Conservation (phyloP, 1,139 yeast species). For the Ogataea hybrid region DNA sequence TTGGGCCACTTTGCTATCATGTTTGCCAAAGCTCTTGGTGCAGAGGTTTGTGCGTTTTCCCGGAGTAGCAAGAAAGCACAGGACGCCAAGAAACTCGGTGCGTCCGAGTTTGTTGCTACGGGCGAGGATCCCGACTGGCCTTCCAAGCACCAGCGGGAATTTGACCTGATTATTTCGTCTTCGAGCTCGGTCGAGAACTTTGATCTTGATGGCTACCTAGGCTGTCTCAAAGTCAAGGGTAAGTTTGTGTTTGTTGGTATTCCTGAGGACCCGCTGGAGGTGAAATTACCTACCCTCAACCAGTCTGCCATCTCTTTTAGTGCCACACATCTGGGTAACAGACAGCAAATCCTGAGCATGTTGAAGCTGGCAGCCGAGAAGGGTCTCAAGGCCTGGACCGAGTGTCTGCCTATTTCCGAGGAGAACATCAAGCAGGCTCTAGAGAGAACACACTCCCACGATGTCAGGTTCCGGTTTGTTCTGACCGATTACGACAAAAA, state of each 20-base stretch:
- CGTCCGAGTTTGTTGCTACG: slow-evolving; percentile 51
- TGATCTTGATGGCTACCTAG: slow-evolving; percentile 37
- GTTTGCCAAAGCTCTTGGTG: slow-evolving; percentile 56
- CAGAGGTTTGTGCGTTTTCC: slow-evolving; percentile 56
- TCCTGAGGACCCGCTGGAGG: slow-evolving; percentile 39
- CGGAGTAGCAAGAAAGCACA: slow-evolving; percentile 47
- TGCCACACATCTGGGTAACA: slow-evolving; percentile 42
- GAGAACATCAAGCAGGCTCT: slow-evolving; percentile 47
- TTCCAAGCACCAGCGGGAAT: slow-evolving; percentile 31
- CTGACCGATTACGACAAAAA: slow-evolving; percentile 45
- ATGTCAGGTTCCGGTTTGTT: slow-evolving; percentile 64
- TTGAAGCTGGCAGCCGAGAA: slow-evolving; percentile 54
- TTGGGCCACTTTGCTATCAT: slow-evolving; percentile 60
- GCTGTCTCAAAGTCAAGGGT: slow-evolving; percentile 43
- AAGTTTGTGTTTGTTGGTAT: slow-evolving; percentile 55
- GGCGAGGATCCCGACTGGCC: slow-evolving; percentile 40
- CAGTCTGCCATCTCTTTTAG: slow-evolving; percentile 40
- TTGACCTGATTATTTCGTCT: slow-evolving; percentile 49
- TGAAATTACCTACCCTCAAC: slow-evolving; percentile 35
- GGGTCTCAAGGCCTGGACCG: slow-evolving; percentile 56
- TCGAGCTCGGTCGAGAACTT: slow-evolving; percentile 46
- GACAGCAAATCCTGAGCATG: slow-evolving; percentile 54
- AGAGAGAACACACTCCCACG: slow-evolving; percentile 49
- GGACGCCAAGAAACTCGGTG: slow-evolving; percentile 53
- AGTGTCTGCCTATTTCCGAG: slow-evolving; percentile 41